Percentiles rank a stretch among this genome's conserved stretches.
phyloP scores from a whole-genome alignment of 345 rosid genomes.

The Boechera retrofracta region DNA sequence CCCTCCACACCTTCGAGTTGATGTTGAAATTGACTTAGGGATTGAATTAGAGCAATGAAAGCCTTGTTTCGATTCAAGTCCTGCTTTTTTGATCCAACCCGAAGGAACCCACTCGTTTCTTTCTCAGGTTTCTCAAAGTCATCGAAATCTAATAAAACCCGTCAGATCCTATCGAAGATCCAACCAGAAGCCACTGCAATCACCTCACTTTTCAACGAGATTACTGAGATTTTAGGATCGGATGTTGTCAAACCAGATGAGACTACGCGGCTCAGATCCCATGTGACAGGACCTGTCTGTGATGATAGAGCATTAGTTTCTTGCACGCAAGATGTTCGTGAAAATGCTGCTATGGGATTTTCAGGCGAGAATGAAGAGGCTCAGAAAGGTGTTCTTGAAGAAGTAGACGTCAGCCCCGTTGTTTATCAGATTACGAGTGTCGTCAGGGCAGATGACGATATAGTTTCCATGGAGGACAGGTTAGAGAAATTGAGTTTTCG shows the following conservation, averaged over 20 bases:
- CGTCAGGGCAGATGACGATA: constrained; percentile 51
- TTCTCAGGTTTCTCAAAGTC: constrained; percentile 53
- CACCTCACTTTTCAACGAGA: constrained; percentile 63
- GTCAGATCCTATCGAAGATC: constrained; percentile 39
- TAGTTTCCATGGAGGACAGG: constrained; percentile 65
- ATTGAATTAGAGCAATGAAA: constrained; percentile 29
- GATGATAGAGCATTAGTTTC: constrained; percentile 15
- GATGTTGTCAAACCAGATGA: constrained; percentile 44
- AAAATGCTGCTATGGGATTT: constrained; percentile 48
- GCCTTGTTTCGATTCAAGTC: constrained; percentile 41
- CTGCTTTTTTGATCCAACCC: not conserved
- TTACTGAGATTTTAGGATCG: constrained; percentile 60
- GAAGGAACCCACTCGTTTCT: constrained; percentile 23
- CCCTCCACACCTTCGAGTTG: not conserved
- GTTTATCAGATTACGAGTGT: constrained; percentile 63
- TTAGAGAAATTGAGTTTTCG: constrained; percentile 52
- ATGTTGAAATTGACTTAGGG: not conserved
- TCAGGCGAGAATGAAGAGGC: constrained; percentile 25
- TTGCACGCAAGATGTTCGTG: constrained; percentile 56
- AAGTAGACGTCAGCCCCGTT: constrained; percentile 53
- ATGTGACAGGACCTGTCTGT: not conserved
- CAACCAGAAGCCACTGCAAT: constrained; percentile 43
- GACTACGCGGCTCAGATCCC: constrained; percentile 41
- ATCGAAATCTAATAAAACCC: constrained; percentile 43
- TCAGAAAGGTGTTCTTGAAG: constrained; percentile 28